phyloP scores from a whole-genome alignment of 345 rosid genomes.

The Anacardium occidentale region DNA sequence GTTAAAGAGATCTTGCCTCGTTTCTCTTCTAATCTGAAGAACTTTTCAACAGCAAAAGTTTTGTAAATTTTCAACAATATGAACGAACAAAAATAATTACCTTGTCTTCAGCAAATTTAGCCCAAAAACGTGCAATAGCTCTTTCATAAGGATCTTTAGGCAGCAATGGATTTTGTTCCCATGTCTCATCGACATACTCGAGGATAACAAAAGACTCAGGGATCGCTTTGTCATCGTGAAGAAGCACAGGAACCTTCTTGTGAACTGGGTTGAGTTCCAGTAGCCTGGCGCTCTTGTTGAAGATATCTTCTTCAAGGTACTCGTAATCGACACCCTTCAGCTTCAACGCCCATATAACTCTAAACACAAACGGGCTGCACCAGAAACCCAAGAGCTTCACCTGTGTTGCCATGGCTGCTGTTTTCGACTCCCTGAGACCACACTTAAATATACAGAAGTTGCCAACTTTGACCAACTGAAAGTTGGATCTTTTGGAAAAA shows the following conservation, averaged over 20 bases:
- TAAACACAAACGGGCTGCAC: conserved; percentile 4
- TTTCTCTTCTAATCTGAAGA: too few relatives aligned
- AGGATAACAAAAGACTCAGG: conserved; percentile 28
- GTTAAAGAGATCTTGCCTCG: too few relatives aligned
- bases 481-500: too few relatives aligned
- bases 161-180: conserved; percentile 33
- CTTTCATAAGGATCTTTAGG: neutral
- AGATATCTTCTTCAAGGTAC: conserved; percentile 18
- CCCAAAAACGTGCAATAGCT: too few relatives aligned
- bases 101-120: too few relatives aligned
- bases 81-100: too few relatives aligned
- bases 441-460: neutral
- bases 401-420: conserved; percentile 4
- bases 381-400: conserved; percentile 18
- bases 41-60: too few relatives aligned
- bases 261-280: conserved; percentile 24
- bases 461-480: too few relatives aligned
- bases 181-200: conserved; percentile 40
- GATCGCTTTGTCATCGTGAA: conserved; percentile 19
- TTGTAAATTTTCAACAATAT: too few relatives aligned
- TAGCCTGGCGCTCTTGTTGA: conserved; percentile 18
- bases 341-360: conserved; percentile 27
- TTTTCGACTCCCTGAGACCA: neutral
- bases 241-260: conserved; percentile 28
- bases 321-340: conserved; percentile 23